Percentiles rank a stretch among this genome's conserved stretches.
These are phyloP conservation scores for Debaryomyces robertsiae DNA, from an alignment of 1,139 yeast genomes.

Conservation along the genomic window DNA sequence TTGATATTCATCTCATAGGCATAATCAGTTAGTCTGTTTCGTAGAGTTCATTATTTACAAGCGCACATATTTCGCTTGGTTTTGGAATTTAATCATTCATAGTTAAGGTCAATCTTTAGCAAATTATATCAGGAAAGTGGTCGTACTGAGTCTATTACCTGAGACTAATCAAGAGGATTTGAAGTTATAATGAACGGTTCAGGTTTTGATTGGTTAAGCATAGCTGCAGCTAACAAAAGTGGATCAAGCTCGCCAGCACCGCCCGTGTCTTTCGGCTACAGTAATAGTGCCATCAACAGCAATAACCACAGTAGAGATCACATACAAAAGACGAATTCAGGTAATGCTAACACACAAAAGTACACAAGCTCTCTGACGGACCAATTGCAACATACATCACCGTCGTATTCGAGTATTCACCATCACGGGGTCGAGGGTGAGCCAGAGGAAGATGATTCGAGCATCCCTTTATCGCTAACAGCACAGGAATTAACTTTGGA, in stretches of 20 bases:
- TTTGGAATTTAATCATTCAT: background rate
- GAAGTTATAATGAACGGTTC: conserved; percentile 17
- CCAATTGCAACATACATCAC: conserved; percentile 11
- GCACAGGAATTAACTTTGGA: conserved; percentile 62
- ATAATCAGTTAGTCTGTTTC: background rate
- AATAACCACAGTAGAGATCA: background rate
- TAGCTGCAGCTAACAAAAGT: conserved; percentile 17
- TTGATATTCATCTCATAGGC: conserved; percentile 13
- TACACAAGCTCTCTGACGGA: conserved; percentile 17
- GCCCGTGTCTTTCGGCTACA: conserved; percentile 24
- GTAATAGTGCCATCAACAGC: conserved; percentile 8
- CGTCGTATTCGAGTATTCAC: conserved; percentile 5
- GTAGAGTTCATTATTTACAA: conserved; percentile 1
- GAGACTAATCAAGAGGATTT: background rate
- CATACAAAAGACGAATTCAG: background rate
- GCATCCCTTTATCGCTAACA: conserved; percentile 62
- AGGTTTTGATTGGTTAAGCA: conserved; percentile 29
- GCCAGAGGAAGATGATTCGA: conserved; percentile 21
- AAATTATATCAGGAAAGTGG: no score
- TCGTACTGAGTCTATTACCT: no score
- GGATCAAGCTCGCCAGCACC: conserved; percentile 25
- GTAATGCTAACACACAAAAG: conserved; percentile 3
- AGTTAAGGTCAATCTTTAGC: no score
- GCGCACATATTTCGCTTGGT: conserved; percentile 8
- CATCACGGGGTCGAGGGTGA: conserved; percentile 3